Percentiles rank a stretch among this genome's conserved stretches.
phyloP scores from a whole-genome alignment of 177 flowering plant genomes.

The Vitis hybrid region DNA sequence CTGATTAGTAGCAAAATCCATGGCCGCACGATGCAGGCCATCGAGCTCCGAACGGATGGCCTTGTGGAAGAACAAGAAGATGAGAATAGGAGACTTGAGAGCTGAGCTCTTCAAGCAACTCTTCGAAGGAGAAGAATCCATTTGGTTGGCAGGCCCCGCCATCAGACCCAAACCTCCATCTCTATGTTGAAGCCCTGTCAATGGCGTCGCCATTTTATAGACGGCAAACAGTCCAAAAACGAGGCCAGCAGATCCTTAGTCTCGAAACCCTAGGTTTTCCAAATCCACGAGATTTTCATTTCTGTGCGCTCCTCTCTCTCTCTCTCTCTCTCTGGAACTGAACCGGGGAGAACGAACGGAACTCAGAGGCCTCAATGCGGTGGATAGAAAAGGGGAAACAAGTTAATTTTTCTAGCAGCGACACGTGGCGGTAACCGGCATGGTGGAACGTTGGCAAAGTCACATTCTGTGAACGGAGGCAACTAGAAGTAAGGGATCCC shows the following conservation, averaged over 20 bases:
- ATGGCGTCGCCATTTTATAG: conserved; percentile 68
- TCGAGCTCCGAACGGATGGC: conserved; percentile 86
- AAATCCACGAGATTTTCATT: not conserved
- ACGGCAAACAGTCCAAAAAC: not conserved
- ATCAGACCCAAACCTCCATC: conserved; percentile 53
- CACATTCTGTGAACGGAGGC: too few relatives aligned
- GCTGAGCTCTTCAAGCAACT: conserved; percentile 32
- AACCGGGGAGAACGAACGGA: too few relatives aligned
- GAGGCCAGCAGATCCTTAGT: conserved; percentile 12
- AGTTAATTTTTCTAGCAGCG: too few relatives aligned
- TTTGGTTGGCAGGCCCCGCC: conserved; percentile 40
- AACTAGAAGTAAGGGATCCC: too few relatives aligned
- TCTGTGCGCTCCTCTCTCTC: not conserved
- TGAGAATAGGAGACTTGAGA: conserved; percentile 63
- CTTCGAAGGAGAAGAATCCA: conserved; percentile 31
- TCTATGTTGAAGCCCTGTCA: conserved; percentile 46
- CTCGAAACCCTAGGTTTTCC: conserved; percentile 2
- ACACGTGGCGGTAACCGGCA: too few relatives aligned
- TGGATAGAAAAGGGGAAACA: too few relatives aligned
- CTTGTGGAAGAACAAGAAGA: conserved; percentile 84
- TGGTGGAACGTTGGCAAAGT: too few relatives aligned
- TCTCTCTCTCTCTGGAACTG: not conserved
- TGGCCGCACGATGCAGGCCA: conserved; percentile 65
- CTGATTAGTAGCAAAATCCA: conserved; percentile 54
- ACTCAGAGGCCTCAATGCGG: too few relatives aligned